Base-by-base conservation (phyloP, 2,329 filamentous ascomycete genomes). In the Thelonectria blattea region DNA sequence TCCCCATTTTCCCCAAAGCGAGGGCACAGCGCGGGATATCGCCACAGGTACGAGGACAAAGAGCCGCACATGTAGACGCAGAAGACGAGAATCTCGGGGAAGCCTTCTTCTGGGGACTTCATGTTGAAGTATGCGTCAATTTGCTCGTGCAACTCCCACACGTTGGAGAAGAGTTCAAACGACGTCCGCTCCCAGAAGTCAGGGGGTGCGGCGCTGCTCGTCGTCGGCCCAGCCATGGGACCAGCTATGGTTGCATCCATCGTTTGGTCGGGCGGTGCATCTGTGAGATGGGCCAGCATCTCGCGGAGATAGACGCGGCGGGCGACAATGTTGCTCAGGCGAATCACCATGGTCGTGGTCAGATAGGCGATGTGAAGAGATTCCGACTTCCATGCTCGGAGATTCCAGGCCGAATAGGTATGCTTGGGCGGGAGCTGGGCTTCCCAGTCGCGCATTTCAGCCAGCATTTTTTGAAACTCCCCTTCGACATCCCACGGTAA, bases 61-160 rank as follows among this genome's bases (percentile, higher is more conserved):
- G 75, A 78, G 10, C 76, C 76, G 60, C 76, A 79, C 48, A 76
- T 72, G 64, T 79, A 79, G 39, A 75, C 71, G 52, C 75, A 78
- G 48, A 78, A 79, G 10, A 76, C 76, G 7, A 78, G 68, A 22
- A 79, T 74, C 52, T 70, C 73, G 7, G 73, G 74, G 48, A 73
- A 75, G 0, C 71, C 72, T 43, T 76, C 68, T n/a, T 69, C 72
- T 9, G 54, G 62, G 5, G 66, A 60, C 3, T 73, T 66, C 51
- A 72, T 63, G 20, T 61, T 60, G 42, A 73, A 72, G 54, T 68
- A 76, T 4, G 72, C 73, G 10, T 73, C 69, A 46, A 79, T 73
- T 57, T 77, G 73, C 53, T 78, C 72, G 65, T 77, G 70, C 4
- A 79, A 67, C 17, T 65, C 63, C 20, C 71, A 66, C 11, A 78